Percentiles rank a stretch among this genome's conserved stretches.
Conservation (phyloP, 352 stramenopile genomes). For the Phytophthora nicotianae region DNA sequence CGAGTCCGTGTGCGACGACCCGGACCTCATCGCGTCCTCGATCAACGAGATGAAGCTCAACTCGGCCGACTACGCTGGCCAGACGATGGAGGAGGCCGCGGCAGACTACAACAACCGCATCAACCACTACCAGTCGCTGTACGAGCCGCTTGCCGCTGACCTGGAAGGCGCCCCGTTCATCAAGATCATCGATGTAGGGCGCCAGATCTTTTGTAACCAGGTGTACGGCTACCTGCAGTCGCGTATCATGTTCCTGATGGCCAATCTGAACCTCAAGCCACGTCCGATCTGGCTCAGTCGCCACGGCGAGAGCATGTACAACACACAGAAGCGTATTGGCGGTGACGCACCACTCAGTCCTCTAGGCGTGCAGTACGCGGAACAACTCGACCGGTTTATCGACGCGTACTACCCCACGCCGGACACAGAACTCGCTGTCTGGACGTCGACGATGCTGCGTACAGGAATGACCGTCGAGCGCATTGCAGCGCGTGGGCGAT, state of each 20-base stretch:
- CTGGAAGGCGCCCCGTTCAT: slow-evolving; percentile 73
- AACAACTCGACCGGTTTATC: slow-evolving; percentile 93
- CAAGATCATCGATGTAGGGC: slow-evolving; percentile 81
- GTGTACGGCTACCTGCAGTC: slow-evolving; percentile 88
- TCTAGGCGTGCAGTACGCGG: slow-evolving; percentile 93
- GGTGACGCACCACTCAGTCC: slow-evolving; percentile 94
- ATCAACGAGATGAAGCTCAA: slow-evolving; percentile 90
- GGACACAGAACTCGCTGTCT: slow-evolving; percentile 90
- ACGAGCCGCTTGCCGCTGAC: slow-evolving; percentile 65
- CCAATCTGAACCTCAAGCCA: slow-evolving; percentile 94
- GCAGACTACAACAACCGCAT: slow-evolving; percentile 83
- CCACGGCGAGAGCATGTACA: slow-evolving; percentile 98
- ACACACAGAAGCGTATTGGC: slow-evolving; percentile 96
- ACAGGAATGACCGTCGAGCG: slow-evolving; percentile 96
- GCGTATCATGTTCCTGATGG: slow-evolving; percentile 95
- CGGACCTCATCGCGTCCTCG: slow-evolving; percentile 74
- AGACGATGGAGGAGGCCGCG: slow-evolving; percentile 75
- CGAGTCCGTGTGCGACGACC: slow-evolving; percentile 78
- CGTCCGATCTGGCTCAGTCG: slow-evolving; percentile 97
- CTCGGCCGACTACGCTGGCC: slow-evolving; percentile 73
- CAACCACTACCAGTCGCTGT: slow-evolving; percentile 76
- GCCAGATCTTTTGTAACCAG: slow-evolving; percentile 86
- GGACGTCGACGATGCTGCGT: slow-evolving; percentile 96
- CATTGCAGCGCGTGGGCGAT: slow-evolving; percentile 60
- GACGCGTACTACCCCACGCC: slow-evolving; percentile 86